A percentile compares a stretch with the other conserved stretches of the same genome.
Conservation (phyloP, 2,329 filamentous ascomycete species). For the Pseudogymnoascus sp. region DNA sequence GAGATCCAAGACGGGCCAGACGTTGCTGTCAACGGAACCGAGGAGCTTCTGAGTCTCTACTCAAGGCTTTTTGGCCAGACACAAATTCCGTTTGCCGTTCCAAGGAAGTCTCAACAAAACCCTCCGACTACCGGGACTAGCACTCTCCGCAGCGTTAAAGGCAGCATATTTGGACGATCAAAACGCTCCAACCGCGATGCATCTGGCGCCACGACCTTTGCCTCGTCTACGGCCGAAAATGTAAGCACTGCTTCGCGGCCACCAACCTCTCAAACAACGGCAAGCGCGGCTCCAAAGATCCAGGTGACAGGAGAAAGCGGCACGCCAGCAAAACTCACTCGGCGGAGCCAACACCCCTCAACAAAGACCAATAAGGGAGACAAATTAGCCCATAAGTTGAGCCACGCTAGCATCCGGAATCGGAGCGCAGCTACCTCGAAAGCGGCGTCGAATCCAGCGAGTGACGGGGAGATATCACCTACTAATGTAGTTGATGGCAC, state of each 20-base stretch:
- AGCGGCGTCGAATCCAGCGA: background rate
- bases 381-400: conserved; percentile 32
- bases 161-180: conserved; percentile 67
- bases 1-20: conserved; percentile 78
- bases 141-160: conserved; percentile 59
- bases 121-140: conserved; percentile 62
- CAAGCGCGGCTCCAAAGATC: conserved; percentile 48
- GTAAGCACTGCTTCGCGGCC: conserved; percentile 21
- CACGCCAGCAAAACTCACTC: conserved; percentile 28
- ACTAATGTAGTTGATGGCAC: background rate
- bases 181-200: conserved; percentile 34
- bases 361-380: conserved; percentile 29
- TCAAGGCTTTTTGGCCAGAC: conserved; percentile 62
- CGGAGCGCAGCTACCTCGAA: conserved; percentile 36
- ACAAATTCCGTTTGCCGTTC: conserved; percentile 21
- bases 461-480: background rate
- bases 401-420: conserved; percentile 39
- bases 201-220: conserved; percentile 24
- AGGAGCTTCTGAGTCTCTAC: conserved; percentile 77
- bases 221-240: background rate
- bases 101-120: conserved; percentile 33
- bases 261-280: conserved; percentile 21
- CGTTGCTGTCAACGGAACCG: conserved; percentile 77
- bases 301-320: conserved; percentile 64
- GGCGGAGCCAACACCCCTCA: conserved; percentile 27